Evolutionary conservation across 345 rosid species (phyloP).

Genomic region (Microthlaspi erraticum): DNA sequence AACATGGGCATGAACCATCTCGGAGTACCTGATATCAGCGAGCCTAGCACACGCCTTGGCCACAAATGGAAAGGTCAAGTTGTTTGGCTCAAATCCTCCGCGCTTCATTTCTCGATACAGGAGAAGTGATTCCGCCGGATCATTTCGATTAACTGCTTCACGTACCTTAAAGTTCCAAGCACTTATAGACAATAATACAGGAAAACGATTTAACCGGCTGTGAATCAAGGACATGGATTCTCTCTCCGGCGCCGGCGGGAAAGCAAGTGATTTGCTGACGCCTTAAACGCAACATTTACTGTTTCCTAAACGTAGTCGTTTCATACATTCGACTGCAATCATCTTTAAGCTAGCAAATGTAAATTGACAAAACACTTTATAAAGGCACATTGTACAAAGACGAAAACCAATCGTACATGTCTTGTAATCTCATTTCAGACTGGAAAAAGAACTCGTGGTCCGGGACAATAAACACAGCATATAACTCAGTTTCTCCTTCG

Average conservation of each 20-base stretch:
- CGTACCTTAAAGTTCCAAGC: constrained; percentile 55
- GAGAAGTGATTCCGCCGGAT: constrained; percentile 47
- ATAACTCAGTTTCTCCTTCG: constrained; percentile 32
- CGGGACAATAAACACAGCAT: constrained; percentile 14
- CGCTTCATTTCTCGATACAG: constrained; percentile 60
- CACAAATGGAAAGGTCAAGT: constrained; percentile 61
- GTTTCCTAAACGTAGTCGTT: not conserved
- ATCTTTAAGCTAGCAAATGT: not conserved
- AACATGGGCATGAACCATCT: constrained; percentile 54
- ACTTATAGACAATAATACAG: constrained; percentile 34
- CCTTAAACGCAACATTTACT: not conserved
- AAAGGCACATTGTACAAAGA: not conserved
- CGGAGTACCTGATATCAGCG: constrained; percentile 33
- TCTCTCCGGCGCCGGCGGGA: constrained; percentile 30
- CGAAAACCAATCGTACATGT: not conserved
- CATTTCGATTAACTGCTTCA: constrained; percentile 49
- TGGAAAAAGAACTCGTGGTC: constrained; percentile 13
- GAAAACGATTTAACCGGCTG: constrained; percentile 24
- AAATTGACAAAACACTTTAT: not conserved
- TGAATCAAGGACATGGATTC: constrained; percentile 41
- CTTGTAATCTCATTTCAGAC: constrained; percentile 16
- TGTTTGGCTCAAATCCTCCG: constrained; percentile 52
- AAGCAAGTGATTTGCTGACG: not conserved
- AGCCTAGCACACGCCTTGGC: constrained; percentile 70
- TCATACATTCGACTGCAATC: not conserved